Conservation (phyloP, 177 flowering plant genomes). For the Tripterygium wilfordii region DNA sequence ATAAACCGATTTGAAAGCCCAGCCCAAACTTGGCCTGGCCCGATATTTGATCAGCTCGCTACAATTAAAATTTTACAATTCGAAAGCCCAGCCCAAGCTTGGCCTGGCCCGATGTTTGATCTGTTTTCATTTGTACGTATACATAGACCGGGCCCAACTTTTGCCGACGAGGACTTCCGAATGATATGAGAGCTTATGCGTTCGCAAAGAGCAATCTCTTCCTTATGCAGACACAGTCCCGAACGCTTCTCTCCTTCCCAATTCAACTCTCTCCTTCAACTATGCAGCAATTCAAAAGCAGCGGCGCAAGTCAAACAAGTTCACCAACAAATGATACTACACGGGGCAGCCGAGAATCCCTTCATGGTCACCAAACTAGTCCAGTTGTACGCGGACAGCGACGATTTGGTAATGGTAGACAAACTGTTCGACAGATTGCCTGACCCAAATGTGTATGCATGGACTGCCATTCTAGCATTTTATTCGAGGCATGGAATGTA, state of each 20-base stretch:
- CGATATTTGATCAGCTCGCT: too few relatives aligned
- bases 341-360: constrained; percentile 19
- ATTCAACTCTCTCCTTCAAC: constrained; percentile 36
- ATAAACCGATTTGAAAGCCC: too few relatives aligned
- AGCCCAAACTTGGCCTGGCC: too few relatives aligned
- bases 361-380: constrained; percentile 41
- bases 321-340: constrained; percentile 34
- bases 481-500: constrained; percentile 31
- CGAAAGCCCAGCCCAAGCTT: too few relatives aligned
- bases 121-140: too few relatives aligned
- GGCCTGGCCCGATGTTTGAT: too few relatives aligned
- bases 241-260: constrained; percentile 10
- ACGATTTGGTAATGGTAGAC: constrained; percentile 26
- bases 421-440: constrained; percentile 40
- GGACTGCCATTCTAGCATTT: constrained; percentile 43
- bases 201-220: constrained; percentile 10
- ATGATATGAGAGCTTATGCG: constrained; percentile 1
- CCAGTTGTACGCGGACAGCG: constrained; percentile 42
- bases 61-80: too few relatives aligned
- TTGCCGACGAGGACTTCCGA: too few relatives aligned
- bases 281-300: constrained; percentile 32
- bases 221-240: constrained; percentile 1
- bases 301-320: constrained; percentile 32
- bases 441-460: constrained; percentile 47
- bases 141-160: too few relatives aligned